Base-by-base conservation (phyloP, 2,329 filamentous ascomycete genomes). In the Alternaria ventricosa region DNA sequence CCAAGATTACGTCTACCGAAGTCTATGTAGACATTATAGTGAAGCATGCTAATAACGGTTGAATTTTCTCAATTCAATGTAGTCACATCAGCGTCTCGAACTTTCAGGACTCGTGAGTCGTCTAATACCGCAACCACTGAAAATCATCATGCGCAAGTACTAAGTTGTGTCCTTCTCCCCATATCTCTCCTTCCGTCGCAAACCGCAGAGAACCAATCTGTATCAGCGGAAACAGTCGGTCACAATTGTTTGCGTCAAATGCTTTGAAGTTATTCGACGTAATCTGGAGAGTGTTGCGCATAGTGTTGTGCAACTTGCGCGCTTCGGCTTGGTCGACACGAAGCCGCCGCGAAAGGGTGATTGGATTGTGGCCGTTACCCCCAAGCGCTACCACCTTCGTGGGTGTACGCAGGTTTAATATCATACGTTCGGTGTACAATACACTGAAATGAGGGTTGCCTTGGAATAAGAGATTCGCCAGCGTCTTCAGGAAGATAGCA, bases 111-210 rank as follows among this genome's bases (percentile, higher is more conserved):
- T n/a, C n/a, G n/a, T n/a, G n/a, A n/a, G n/a, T n/a, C n/a, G n/a
- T n/a, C n/a, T n/a, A n/a, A n/a, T n/a, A n/a, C n/a, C 25, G 1
- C 15, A 76, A 56, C 74, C 74, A 76, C 47, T 74, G 74, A 30
- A 76, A 76, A 41, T 75, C 72, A 41, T 71, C 67, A 20, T 74
- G 68, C 10, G 73, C 73, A n/a, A 76, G 61, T 43, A 76, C 71
- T 43, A 76, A 12, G 43, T 76, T 75, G 27, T 75, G 69, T 9
- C 74, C 74, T 27, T 76, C 71, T 10, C 72, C 74, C 72, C 72
- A 75, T 3, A 76, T 56, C 22, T 66, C 36, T 22, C 68, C 74
- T 55, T 75, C 72, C 0, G 69, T 75, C 15, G 72, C 72, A 60
- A 75, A 75, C 3, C 69, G 61, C 28, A 76, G 51, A 27, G 69